Base-by-base conservation (phyloP, 352 stramenopile genomes). In the Globisporangium spiculum region DNA sequence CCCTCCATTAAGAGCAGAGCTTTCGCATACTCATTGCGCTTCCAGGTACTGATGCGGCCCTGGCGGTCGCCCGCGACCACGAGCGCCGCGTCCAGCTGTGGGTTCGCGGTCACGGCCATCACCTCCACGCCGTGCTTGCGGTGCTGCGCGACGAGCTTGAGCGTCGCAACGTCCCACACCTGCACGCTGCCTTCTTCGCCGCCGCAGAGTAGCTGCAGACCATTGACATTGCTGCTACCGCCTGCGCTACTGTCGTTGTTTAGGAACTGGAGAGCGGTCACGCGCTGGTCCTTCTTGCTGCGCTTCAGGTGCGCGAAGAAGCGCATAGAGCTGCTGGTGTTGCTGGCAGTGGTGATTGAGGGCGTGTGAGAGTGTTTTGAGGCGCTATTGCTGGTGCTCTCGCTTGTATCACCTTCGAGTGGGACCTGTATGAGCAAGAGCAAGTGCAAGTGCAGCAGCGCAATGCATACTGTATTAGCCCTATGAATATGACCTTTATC, bases 151-250 rank as follows among this genome's bases (percentile, higher is more conserved):
- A 92, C 75, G 60, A 89, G 65, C 44, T 63, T 67, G 46, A 76
- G 54, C 9, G 72, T 75, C 27, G 72, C 56, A 12, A 89, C 75
- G 67, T 94, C 79, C 86, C 86, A 94, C 34, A 94, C 75, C 73
- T 94, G 86, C 32, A 94, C 79, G 32, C 77, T 73, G 27, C 83
- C 86, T 72, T 91, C 86, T 62, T 94, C 86, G 36, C 83, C 84
- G 4, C 70, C 76, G 41, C 83, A 91, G 38, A 90, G 67, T 10
- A 94, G 20, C 3, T 67, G 75, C 38, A 89, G 54, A 14, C 81
- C 69, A 2, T 26, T 3, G 2, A 69, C 71, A 6, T 46, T 46
- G 14, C 12, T 18, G 5, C 38, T 46, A 7, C 38, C 12, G 12
- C 38, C 14, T 20, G 65, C 41, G 6, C 60, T 69, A 20, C 59